phyloP scores from a whole-genome alignment of 208 protist genomes.

The Phytomonas sp. region DNA sequence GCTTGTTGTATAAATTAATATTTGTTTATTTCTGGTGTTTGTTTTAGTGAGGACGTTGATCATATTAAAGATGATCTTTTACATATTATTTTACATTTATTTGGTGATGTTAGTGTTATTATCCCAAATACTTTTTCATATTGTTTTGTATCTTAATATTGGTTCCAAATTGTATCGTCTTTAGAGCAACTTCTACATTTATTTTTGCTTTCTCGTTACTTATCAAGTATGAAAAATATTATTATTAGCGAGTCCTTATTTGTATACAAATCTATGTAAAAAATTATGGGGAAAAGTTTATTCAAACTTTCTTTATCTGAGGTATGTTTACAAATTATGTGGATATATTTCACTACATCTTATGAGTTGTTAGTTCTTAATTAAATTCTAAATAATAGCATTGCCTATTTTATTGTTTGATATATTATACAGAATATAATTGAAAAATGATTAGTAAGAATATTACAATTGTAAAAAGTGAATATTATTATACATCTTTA shows the following conservation, averaged over 20 bases:
- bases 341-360: constrained; percentile 57
- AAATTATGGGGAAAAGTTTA: constrained; percentile 17
- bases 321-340: constrained; percentile 29
- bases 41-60: constrained; percentile 34
- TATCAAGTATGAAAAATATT: constrained; percentile 66
- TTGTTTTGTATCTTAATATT: constrained; percentile 46
- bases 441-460: constrained; percentile 3
- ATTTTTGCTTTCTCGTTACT: constrained; percentile 69
- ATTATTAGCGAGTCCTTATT: constrained; percentile 30
- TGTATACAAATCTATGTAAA: constrained; percentile 18
- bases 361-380: constrained; percentile 46
- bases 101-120: constrained; percentile 84
- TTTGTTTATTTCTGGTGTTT: constrained; percentile 31
- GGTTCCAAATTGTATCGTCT: constrained; percentile 68
- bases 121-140: constrained; percentile 63
- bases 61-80: constrained; percentile 84
- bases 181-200: constrained; percentile 66
- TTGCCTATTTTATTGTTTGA: constrained; percentile 9
- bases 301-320: constrained; percentile 21
- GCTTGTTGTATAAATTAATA: constrained; percentile 49
- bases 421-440: not conserved
- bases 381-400: constrained; percentile 12
- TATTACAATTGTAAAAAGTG: constrained; percentile 8
- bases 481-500: constrained; percentile 26
- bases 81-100: constrained; percentile 83